Evolutionary conservation across 768 basidiomycete genomes (phyloP).

Genomic region (Naganishia onofrii): DNA sequence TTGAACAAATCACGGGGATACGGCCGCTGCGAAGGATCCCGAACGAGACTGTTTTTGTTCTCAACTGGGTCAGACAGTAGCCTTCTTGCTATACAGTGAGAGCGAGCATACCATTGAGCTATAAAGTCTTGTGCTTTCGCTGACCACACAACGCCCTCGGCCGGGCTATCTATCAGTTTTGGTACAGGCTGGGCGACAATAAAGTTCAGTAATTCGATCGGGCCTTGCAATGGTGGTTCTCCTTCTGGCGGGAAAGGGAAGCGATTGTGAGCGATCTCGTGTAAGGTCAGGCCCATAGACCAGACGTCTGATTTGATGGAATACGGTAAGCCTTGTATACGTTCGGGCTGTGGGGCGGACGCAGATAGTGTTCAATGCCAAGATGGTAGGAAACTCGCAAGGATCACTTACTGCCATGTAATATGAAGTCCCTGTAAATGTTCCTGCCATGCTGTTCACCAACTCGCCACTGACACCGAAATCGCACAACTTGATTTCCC

Average conservation of each 20-base stretch:
- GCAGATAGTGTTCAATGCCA: not conserved
- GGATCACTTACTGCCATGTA: slow-evolving; percentile 53
- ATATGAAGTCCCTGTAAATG: slow-evolving; percentile 53
- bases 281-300: slow-evolving; percentile 52
- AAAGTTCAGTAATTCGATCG: slow-evolving; percentile 91
- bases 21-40: slow-evolving; percentile 67
- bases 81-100: not conserved
- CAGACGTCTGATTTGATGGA: slow-evolving; percentile 54
- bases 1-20: slow-evolving; percentile 76
- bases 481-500: slow-evolving; percentile 53
- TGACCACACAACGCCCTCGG: slow-evolving; percentile 60
- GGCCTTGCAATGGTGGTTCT: slow-evolving; percentile 67
- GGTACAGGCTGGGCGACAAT: slow-evolving; percentile 61
- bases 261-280: slow-evolving; percentile 52
- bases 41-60: slow-evolving; percentile 61
- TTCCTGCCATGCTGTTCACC: slow-evolving; percentile 51
- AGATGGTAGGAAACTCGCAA: not conserved
- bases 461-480: slow-evolving; percentile 54
- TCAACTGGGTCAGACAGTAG: slow-evolving; percentile 6
- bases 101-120: slow-evolving; percentile 66
- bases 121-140: slow-evolving; percentile 89
- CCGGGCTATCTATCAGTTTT: slow-evolving; percentile 45
- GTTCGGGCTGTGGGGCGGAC: slow-evolving; percentile 46
- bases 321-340: slow-evolving; percentile 51
- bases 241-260: slow-evolving; percentile 54